Evolutionary conservation across 106 monocot genomes (phyloP), one percentile per base, ranked within the genome.

Genomic region (Apostasia shenzhenica): DNA sequence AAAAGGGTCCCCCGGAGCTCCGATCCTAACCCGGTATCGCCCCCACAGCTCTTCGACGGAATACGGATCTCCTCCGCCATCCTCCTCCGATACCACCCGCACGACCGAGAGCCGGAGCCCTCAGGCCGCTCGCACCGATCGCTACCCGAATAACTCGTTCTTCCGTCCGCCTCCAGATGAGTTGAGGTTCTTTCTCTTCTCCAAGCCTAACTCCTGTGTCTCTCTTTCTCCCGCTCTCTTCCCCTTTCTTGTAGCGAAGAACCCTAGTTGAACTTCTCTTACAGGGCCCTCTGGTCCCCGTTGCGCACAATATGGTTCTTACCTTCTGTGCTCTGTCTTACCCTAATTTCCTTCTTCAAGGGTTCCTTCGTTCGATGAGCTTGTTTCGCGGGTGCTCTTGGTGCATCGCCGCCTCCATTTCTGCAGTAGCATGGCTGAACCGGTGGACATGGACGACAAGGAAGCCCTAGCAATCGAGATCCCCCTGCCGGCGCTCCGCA

Each of bases 371-470:
- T 59, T 59, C 48, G 14, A 26, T 37, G 8, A 3, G 1, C 5
- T 46, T 65, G 3, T 65, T 26, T 48, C 48, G 48, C 64, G 48
- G 48, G 48, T 8, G 64, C 6, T 48, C 48, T 48, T 65, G 26
- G 65, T 14, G 8, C 13, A 38, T 59, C 59, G 38, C 8, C 37
- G 9, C 40, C 38, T 59, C 41, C 45, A 0, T 63, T 6, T 65
- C 2, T 48, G 65, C 65, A 55, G 68, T 8, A 55, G 68, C 12
- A 68, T 69, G 68, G 61, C 9, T n/a, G 61, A 68, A 11, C 45
- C 61, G 39, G 8, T 47, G 42, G 61, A 53, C 41, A 69, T 69
- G 68, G 69, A 62, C 53, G 67, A 41, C 4, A 61, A 44, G n/a
- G 53, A 69, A 39, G 13, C 2, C 45, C 45, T 76, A 11, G 13